Base-by-base conservation (phyloP, 2,329 filamentous ascomycete genomes). In the Bipolaris oryzae region DNA sequence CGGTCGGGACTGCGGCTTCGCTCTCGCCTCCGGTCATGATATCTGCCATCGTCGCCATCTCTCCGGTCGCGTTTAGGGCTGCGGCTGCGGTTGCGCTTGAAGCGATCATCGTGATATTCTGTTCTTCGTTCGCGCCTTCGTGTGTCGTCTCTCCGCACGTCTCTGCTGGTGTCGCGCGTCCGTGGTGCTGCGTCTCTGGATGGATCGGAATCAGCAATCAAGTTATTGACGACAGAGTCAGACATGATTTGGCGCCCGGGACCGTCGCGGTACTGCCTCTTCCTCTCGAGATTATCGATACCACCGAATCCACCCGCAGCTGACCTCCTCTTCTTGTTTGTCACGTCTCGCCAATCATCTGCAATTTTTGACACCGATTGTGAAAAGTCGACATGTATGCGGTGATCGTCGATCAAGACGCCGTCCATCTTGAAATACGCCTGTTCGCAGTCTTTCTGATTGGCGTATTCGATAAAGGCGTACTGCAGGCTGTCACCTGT, bases 401-500 rank as follows among this genome's bases (percentile, higher is more conserved):
- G 89, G 63, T 96, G 91, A 69, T 99, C 95, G 70, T 99, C 95
- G 63, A 99, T 98, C 53, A 99, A 80, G 1, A 98, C 94, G 2
- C 89, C 92, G 75, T 99, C 92, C 95, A 99, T 99, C 79, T 99
- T 99, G 80, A 96, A 95, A 72, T 97, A 99, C 2, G 95, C 95
- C 50, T 91, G 87, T 78, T 99, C 95, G 75, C 95, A 98, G 50
- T 94, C 90, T 64, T 89, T 86, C 78, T 97, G 95, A 53, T 96
- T 90, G 56, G 94, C 91, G 69, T 94, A 99, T 74, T 99, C 95
- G 70, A 99, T 96, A 67, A 99, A 99, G 1, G 95, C 92, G 73
- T 99, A 99, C 75, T 99, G 95, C 46, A 99, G 79, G 71, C 92
- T 96, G 77, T 99, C 95, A 3, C 92, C 92, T 0, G 94, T 97